Evolutionary conservation across 2,329 filamentous ascomycete species (phyloP).

Genomic region (Fusarium cicatricum): DNA sequence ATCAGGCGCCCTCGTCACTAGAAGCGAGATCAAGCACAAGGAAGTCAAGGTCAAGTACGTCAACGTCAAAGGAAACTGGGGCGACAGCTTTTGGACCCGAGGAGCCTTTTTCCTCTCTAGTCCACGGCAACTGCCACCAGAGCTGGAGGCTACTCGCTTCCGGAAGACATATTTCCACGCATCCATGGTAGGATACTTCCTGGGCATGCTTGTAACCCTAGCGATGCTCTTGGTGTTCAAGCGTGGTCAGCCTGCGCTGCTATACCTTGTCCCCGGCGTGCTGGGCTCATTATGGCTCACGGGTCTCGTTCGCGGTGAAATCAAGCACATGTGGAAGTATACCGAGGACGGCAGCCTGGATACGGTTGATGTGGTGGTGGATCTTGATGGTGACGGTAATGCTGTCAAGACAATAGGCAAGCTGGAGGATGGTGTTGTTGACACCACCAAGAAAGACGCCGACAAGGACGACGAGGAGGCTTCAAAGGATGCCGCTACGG

Average conservation of each 20-base stretch:
- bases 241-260: conserved; percentile 86
- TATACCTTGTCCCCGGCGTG: conserved; percentile 92
- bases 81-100: conserved; percentile 80
- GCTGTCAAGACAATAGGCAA: conserved; percentile 52
- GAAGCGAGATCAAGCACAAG: conserved; percentile 52
- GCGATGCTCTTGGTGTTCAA: conserved; percentile 78
- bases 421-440: conserved; percentile 49
- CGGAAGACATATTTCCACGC: conserved; percentile 87
- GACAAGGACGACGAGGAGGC: conserved; percentile 38
- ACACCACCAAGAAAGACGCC: conserved; percentile 45
- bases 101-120: conserved; percentile 38
- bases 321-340: conserved; percentile 80
- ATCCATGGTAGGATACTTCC: conserved; percentile 76
- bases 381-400: conserved; percentile 60
- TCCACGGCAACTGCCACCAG: conserved; percentile 39
- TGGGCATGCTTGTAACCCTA: conserved; percentile 81
- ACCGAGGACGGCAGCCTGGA: conserved; percentile 74
- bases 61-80: conserved; percentile 78
- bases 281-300: conserved; percentile 78
- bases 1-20: conserved; percentile 47
- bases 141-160: conserved; percentile 63
- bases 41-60: conserved; percentile 62
- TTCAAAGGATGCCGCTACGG: conserved; percentile 14
- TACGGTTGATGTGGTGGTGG: conserved; percentile 62
- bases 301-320: conserved; percentile 74